Evolutionary conservation across 225 moss, liverwort and hornwort genomes (phyloP).

Genomic region (Ulota crispa): DNA sequence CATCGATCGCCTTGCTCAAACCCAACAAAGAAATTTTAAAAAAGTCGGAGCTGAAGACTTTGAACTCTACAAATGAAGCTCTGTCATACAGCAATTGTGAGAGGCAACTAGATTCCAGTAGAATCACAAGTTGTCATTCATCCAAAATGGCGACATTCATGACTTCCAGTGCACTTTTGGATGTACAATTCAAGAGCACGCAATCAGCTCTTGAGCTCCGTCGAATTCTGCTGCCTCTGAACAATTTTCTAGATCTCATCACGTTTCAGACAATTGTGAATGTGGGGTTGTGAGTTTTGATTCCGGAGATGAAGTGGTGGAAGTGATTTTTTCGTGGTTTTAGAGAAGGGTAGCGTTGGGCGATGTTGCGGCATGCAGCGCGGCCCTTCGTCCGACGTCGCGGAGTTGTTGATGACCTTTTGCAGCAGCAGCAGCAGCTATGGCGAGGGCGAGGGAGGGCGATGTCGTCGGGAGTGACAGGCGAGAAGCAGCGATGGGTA

Average conservation of each 20-base stretch:
- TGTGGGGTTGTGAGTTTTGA: background rate
- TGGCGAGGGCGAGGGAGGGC: constrained; percentile 20
- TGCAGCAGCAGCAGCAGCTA: constrained; percentile 30
- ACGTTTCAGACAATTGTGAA: background rate
- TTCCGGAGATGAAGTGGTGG: background rate
- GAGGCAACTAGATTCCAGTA: background rate
- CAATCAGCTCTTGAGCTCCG: background rate
- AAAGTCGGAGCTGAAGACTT: background rate
- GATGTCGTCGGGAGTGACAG: constrained; percentile 14
- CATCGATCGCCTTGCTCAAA: background rate
- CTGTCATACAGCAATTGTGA: background rate
- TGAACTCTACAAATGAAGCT: background rate
- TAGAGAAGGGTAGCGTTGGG: background rate
- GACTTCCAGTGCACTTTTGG: background rate
- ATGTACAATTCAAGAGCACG: constrained; percentile 12
- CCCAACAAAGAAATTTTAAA: too few species aligned
- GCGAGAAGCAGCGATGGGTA: constrained; percentile 44
- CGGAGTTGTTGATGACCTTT: too few species aligned
- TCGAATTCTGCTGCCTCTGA: background rate
- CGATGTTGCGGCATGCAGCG: background rate
- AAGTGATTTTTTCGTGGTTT: background rate
- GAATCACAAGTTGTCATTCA: constrained; percentile 13
- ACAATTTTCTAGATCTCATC: background rate
- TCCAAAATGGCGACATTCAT: constrained; percentile 25
- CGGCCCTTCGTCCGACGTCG: background rate